Conservation (phyloP, 768 basidiomycete genomes). For the Cystofilobasidium bisporidii region DNA sequence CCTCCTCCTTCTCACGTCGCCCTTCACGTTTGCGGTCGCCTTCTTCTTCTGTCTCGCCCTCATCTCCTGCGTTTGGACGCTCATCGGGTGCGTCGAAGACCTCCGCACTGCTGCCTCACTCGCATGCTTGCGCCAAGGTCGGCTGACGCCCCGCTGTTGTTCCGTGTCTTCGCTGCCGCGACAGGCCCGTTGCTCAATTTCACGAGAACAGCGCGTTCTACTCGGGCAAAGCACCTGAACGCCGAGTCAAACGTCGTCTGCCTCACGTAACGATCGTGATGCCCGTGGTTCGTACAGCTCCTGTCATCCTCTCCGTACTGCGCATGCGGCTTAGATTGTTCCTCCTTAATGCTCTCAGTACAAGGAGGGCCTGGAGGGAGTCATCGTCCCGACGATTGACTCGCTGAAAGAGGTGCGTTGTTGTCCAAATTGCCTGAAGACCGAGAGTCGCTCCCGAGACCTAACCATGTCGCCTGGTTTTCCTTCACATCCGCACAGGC, state of each 20-base stretch:
- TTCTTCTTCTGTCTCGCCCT: conserved; percentile 36
- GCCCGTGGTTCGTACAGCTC: conserved; percentile 41
- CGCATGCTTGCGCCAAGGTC: no score
- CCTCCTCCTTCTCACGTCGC: conserved; percentile 53
- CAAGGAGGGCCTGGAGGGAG: conserved; percentile 29
- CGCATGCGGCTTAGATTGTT: no score
- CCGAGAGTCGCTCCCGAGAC: neutral
- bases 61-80: conserved; percentile 35
- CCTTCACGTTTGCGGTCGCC: conserved; percentile 56
- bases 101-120: no score
- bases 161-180: neutral
- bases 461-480: neutral
- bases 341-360: conserved; percentile 2
- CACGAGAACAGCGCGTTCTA: conserved; percentile 33
- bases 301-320: no score
- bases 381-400: neutral
- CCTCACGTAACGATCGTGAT: conserved; percentile 33
- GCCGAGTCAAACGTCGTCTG: conserved; percentile 3
- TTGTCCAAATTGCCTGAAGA: neutral
- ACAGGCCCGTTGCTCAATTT: conserved; percentile 38
- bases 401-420: neutral
- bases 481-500: conserved; percentile 39
- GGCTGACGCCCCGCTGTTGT: neutral
- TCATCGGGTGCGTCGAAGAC: conserved; percentile 31
- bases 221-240: neutral